These are phyloP conservation scores for Acacia crassicarpa DNA, from an alignment of 306 rosid species.

Conservation along the genomic window DNA sequence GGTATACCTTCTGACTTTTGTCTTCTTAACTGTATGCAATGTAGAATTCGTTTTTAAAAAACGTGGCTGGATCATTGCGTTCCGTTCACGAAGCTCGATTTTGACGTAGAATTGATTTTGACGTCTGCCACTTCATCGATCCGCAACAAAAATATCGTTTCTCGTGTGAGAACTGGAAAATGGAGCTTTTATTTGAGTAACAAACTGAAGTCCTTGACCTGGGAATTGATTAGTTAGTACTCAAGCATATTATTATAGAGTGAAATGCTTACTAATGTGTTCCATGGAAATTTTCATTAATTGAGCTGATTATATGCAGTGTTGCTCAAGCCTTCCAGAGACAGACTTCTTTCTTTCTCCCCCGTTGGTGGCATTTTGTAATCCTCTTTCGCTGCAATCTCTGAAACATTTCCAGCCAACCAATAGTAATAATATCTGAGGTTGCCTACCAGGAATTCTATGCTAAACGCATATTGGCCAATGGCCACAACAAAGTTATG, in stretches of 20 bases:
- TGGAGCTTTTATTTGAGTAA: background rate
- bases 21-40: background rate
- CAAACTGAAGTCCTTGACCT: background rate
- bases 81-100: background rate
- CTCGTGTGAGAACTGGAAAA: background rate
- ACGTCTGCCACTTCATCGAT: background rate
- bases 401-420: background rate
- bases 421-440: background rate
- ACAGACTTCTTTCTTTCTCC: background rate
- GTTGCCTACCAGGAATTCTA: background rate
- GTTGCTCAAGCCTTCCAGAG: background rate
- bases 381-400: background rate
- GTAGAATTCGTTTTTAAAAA: background rate
- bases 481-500: background rate
- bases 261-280: background rate
- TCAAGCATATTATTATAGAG: background rate
- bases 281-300: background rate
- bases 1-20: conserved; percentile 39
- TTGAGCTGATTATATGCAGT: background rate
- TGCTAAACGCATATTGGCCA: conserved; percentile 19
- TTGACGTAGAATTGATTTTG: background rate
- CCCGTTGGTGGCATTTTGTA: background rate
- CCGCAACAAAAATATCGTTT: background rate
- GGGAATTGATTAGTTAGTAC: background rate
- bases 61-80: conserved; percentile 11